Evolutionary conservation across 2,329 filamentous ascomycete genomes (phyloP).

Genomic region (Microcyclosporella mali): DNA sequence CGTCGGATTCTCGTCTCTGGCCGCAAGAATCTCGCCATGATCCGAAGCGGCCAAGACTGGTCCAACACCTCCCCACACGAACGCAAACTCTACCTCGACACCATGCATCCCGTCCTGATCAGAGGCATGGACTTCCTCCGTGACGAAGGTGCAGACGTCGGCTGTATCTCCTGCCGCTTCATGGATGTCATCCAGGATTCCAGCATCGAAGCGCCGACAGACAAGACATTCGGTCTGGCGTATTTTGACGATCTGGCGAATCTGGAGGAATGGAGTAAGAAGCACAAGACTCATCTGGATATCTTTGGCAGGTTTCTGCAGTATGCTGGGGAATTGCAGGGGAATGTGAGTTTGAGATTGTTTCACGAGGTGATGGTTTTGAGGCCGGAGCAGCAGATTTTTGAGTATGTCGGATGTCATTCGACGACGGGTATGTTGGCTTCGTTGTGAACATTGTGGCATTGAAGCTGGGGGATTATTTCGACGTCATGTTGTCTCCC

Average conservation of each 20-base stretch:
- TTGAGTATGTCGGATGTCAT: conserved; percentile 24
- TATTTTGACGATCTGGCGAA: conserved; percentile 22
- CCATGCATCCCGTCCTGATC: conserved; percentile 42
- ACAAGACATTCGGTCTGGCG: conserved; percentile 22
- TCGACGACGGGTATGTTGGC: conserved; percentile 18
- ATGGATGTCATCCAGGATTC: conserved; percentile 34
- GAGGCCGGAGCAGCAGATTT: conserved; percentile 17
- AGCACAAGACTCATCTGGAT: conserved; percentile 22
- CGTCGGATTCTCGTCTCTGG: conserved; percentile 32
- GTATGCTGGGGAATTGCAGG: conserved; percentile 20
- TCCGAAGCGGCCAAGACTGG: conserved; percentile 45
- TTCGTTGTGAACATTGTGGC: conserved; percentile 3
- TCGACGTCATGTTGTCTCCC: no score
- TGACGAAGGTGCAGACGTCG: conserved; percentile 39
- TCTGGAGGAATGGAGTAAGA: conserved; percentile 21
- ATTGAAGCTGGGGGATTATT: no score
- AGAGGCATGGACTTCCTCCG: conserved; percentile 43
- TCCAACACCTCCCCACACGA: conserved; percentile 37
- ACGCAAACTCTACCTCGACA: conserved; percentile 39
- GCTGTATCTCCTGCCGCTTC: conserved; percentile 41
- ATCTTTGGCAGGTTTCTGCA: conserved; percentile 22
- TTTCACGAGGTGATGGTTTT: conserved; percentile 24
- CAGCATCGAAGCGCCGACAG: conserved; percentile 6
- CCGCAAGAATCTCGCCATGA: conserved; percentile 39
- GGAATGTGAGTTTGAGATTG: conserved; percentile 16